phyloP scores from a whole-genome alignment of 805 yeast species.

The Lachancea sp. region DNA sequence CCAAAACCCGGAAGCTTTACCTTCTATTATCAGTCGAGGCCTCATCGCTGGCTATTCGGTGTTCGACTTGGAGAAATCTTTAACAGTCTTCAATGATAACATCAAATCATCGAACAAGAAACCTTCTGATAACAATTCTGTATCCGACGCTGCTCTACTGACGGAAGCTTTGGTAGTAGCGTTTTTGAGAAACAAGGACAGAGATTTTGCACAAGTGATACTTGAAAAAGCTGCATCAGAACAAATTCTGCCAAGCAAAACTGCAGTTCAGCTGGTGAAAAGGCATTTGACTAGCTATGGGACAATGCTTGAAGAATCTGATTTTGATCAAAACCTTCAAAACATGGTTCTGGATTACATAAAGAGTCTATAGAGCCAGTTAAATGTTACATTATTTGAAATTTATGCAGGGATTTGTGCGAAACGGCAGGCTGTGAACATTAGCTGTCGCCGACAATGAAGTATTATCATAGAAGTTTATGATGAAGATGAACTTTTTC shows the following conservation, averaged over 20 bases:
- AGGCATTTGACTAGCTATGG: slow-evolving; percentile 44
- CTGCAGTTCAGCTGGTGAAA: slow-evolving; percentile 39
- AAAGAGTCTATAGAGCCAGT: neutral
- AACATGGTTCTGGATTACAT: slow-evolving; percentile 4
- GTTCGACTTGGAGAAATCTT: slow-evolving; percentile 35
- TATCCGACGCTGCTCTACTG: slow-evolving; percentile 39
- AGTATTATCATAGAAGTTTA: too few species aligned
- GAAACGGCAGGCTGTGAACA: too few species aligned
- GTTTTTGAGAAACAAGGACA: slow-evolving; percentile 39
- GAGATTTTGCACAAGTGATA: slow-evolving; percentile 48
- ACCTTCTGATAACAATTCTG: slow-evolving; percentile 21
- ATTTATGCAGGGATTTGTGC: too few species aligned
- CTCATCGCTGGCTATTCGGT: slow-evolving; percentile 38
- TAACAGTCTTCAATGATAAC: slow-evolving; percentile 42
- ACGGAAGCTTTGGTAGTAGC: slow-evolving; percentile 44
- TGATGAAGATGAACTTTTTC: too few species aligned
- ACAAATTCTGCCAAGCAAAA: slow-evolving; percentile 34
- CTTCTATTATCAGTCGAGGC: slow-evolving; percentile 35
- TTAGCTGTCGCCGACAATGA: too few species aligned
- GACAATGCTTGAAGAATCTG: slow-evolving; percentile 40
- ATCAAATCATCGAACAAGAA: slow-evolving; percentile 35
- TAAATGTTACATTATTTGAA: neutral
- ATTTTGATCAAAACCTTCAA: slow-evolving; percentile 22
- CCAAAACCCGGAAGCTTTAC: slow-evolving; percentile 19
- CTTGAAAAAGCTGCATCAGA: slow-evolving; percentile 42